phyloP scores from a whole-genome alignment of 2,329 filamentous ascomycete genomes.

The Pseudopithomyces maydicus region DNA sequence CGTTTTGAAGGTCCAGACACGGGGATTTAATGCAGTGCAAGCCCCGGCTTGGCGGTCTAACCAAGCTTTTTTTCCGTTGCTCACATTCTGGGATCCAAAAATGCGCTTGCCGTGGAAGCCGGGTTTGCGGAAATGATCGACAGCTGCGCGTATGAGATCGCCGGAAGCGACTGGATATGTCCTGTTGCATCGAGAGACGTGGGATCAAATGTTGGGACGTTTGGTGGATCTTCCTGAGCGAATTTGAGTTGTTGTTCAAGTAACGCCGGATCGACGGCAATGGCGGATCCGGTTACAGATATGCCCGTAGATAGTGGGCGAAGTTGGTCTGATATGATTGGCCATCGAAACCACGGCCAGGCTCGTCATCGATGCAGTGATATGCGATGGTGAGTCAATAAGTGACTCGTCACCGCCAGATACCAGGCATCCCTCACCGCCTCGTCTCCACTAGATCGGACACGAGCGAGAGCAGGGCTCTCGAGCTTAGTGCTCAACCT shows the following conservation, averaged over 20 bases:
- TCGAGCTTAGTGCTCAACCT: constrained; percentile 43
- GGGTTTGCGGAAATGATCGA: not conserved
- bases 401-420: constrained; percentile 2
- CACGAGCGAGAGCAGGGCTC: not conserved
- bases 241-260: too few species aligned
- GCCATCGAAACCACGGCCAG: not conserved
- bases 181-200: not conserved
- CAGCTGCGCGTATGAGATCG: not conserved
- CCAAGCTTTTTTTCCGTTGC: not conserved
- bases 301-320: not conserved
- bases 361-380: not conserved
- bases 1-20: not conserved
- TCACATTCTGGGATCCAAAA: not conserved
- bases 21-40: not conserved
- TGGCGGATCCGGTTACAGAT: not conserved
- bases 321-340: not conserved
- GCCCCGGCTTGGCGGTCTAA: constrained; percentile 1
- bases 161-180: not conserved
- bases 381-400: not conserved
- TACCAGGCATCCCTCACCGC: constrained; percentile 6
- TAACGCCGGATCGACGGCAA: too few species aligned
- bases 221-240: too few species aligned
- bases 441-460: constrained; percentile 1
- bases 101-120: not conserved
- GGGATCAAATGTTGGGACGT: not conserved